These are phyloP conservation scores for Lentinula raphanica DNA, from an alignment of 768 basidiomycete genomes.

Conservation along the genomic window DNA sequence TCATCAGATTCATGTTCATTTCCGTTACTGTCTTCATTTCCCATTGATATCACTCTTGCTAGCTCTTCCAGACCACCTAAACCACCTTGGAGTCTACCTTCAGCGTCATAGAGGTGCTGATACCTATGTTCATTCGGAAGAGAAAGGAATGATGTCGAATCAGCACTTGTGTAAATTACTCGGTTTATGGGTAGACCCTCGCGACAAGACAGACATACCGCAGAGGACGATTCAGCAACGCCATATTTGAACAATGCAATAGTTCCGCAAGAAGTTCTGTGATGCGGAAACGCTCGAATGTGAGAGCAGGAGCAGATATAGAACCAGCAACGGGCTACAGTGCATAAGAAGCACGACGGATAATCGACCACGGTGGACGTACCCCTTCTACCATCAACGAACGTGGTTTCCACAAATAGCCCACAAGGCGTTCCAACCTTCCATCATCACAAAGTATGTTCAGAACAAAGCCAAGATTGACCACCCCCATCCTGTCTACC, in stretches of 20 bases:
- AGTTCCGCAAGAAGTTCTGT: constrained; percentile 97
- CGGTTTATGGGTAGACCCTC: not conserved
- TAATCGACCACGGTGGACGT: not conserved
- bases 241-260: constrained; percentile 97
- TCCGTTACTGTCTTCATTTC: constrained; percentile 12
- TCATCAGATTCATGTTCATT: constrained; percentile 28
- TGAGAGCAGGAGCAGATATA: constrained; percentile 53
- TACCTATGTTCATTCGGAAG: constrained; percentile 19
- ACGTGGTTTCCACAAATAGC: constrained; percentile 65
- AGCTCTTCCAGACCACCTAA: constrained; percentile 79
- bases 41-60: constrained; percentile 71
- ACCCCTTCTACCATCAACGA: not conserved
- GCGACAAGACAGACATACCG: constrained; percentile 24
- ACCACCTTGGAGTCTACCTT: constrained; percentile 87
- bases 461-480: constrained; percentile 82
- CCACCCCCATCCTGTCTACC: constrained; percentile 83
- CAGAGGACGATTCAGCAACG: constrained; percentile 77
- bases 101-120: constrained; percentile 68
- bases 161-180: not conserved
- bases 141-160: not conserved
- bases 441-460: constrained; percentile 55
- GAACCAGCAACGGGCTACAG: not conserved
- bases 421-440: constrained; percentile 62
- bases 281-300: constrained; percentile 92
- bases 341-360: not conserved